Base-by-base conservation (phyloP, 352 stramenopile genomes). In the Aphanomyces stellatus region DNA sequence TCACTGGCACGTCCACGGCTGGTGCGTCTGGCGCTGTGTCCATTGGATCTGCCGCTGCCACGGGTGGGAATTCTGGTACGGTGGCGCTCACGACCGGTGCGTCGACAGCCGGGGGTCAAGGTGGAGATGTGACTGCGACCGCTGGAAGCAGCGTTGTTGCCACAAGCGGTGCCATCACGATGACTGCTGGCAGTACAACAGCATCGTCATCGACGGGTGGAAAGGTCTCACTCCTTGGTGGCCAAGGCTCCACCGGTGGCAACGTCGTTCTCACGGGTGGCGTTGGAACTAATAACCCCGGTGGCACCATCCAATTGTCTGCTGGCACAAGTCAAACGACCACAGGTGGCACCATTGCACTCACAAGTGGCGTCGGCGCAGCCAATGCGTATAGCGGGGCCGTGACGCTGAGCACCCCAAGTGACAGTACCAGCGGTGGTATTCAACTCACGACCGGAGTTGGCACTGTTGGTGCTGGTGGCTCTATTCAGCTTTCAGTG, bases 201-300 rank as follows among this genome's bases (percentile, higher is more conserved):
- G 64, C 80, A 25, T 51, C 46, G 1, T 63, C 48, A n/a, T 76
- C 75, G 4, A 73, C 65, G 13, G 78, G 77, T 28, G 76, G 72
- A 22, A 51, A 66, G 25, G 57, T 75, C 3, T 73, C 72, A 7
- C 31, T 81, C 8, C 62, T 67, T 13, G 73, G 71, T 42, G 73
- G 73, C 5, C 51, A 72, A 49, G 71, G 71, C 4, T 48, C 67
- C 41, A 71, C 65, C n/a, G 73, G 73, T 48, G 73, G 73, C 1
- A 66, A 70, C 15, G 56, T 76, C 2, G 46, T 70, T 19, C 65
- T 79, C 37, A 71, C 57, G 0, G 71, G 71, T 41, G 73, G 73
- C 4, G 17, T 27, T 10, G 69, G 25, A 48, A n/a, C 17, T 63
- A 56, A 31, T 60, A 28, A 30, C 64, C 3, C 27, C 24, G 71